A percentile compares a stretch with the other conserved stretches of the same genome.
These are phyloP conservation scores for Trichoderma hamatum DNA, from an alignment of 2,329 filamentous ascomycete species.

Conservation along the genomic window DNA sequence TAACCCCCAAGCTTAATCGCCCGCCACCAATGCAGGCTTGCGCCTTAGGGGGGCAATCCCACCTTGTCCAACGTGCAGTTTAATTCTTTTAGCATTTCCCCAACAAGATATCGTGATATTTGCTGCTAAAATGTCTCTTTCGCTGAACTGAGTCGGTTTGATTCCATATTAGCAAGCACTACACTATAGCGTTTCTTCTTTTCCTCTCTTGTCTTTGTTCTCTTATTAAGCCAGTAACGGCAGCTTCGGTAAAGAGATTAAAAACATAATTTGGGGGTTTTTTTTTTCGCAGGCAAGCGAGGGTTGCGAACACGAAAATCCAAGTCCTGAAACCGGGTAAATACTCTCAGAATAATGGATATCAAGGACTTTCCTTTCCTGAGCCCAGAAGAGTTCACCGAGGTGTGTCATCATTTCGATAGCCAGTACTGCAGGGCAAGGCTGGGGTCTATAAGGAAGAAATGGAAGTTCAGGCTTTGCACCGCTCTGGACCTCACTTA, in stretches of 20 bases:
- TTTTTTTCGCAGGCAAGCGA: not conserved
- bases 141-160: not conserved
- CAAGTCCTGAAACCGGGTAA: not conserved
- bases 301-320: not conserved
- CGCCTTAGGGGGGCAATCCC: not conserved
- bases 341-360: constrained; percentile 38
- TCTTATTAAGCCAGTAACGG: not conserved
- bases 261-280: not conserved
- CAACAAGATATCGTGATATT: not conserved
- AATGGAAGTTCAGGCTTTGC: constrained; percentile 59
- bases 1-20: constrained; percentile 1
- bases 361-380: constrained; percentile 64
- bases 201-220: not conserved
- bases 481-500: constrained; percentile 54
- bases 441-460: constrained; percentile 56
- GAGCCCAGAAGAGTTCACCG: constrained; percentile 62
- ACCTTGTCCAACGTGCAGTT: not conserved
- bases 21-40: constrained; percentile 4
- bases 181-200: not conserved
- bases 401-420: constrained; percentile 66
- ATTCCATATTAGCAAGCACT: not conserved
- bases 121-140: not conserved
- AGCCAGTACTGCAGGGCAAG: constrained; percentile 60
- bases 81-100: not conserved
- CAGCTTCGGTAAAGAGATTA: not conserved